Base-by-base conservation (phyloP, 73 alveolate genomes). In the Paramecium sexaurelia region DNA sequence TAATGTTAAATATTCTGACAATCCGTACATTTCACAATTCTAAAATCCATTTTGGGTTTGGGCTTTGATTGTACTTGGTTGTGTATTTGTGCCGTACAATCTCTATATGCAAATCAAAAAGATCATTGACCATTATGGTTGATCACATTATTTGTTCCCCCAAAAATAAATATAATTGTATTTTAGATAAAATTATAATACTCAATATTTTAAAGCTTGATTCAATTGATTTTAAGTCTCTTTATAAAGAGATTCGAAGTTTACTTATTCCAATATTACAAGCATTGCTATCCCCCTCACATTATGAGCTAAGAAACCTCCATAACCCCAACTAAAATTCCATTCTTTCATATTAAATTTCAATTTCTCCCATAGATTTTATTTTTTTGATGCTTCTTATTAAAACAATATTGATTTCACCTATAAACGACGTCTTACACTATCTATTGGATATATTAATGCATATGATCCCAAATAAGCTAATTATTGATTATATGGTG, bases 281-380 rank as follows among this genome's bases (percentile, higher is more conserved):
- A 61, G 19, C 83, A 61, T 61, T 22, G 43, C 39, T 26, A 61
- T 32, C 11, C 83, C 83, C 35, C 86, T 78, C 7, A 45, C 39
- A 78, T 41, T 78, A 43, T 78, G 90, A 2, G 90, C 90, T 8
- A 32, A 41, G 40, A 78, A 39, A 41, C 90, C 90, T 19, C 90
- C 90, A 41, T 40, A 78, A 36, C 43, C 40, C 68, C 75, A 78
- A 26, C 71, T 39, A 7, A 41, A 78, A 22, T 20, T 78, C 43
- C 43, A 39, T 9, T 78, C 90, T 24, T 43, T 78, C 40, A 78
- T 19, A 41, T 78, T 41, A 7, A 41, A 41, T 78, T 78, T 78
- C 20, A 78, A 17, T 78, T 78, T 78, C 29, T 78, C 90, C 33
- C 29, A 41, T 9, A 78, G 10, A 19, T 45, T 45, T n/a, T 32